Base-by-base conservation (phyloP, 176 grass and related monocot genomes). In the Carex littledalei region DNA sequence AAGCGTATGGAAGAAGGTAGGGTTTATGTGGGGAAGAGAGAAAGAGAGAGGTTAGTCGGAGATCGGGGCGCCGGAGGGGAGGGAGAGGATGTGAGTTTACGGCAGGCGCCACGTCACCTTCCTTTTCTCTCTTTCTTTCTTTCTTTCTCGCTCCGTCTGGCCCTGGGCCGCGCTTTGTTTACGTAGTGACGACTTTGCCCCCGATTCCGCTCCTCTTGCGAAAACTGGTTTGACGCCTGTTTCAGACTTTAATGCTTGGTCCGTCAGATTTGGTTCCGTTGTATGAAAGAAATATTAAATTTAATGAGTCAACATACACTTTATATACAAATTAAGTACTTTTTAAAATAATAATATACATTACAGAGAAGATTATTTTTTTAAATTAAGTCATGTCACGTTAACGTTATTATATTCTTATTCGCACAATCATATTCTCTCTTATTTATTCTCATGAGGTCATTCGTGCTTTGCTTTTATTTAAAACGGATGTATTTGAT, bases 151-250 rank as follows among this genome's bases (percentile, higher is more conserved):
- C 21, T 55, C 45, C 21, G 49, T 77, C 49, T 29, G 29, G 29
- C 29, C 17, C 53, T 67, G 24, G 60, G 57, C 37, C 81, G 41
- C 20, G 61, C 16, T 53, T 52, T 82, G 80, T n/a, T 63, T 47
- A 5, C 49, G 39, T 47, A 68, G 21, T 83, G 34, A 83, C 81
- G 41, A 15, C n/a, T 83, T 83, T 83, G 59, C 80, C 80, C 35
- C 35, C 21, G 62, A 83, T 81, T 34, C 37, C 31, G 39, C 80
- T 10, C 56, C 55, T 81, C 54, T 54, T 11, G 37, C 14, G 10
- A 63, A 17, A 59, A 2, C 15, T 43, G 20, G 21, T 61, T 58
- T 39, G 1, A 10, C 7, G 22, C 58, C 61, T 67, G 80, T 22
- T 83, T 83, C 63, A 67, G 26, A 62, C 18, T 83, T 83, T 52